Conservation (phyloP, 2,329 filamentous ascomycete species). For the Aspergillus thermomutatus region DNA sequence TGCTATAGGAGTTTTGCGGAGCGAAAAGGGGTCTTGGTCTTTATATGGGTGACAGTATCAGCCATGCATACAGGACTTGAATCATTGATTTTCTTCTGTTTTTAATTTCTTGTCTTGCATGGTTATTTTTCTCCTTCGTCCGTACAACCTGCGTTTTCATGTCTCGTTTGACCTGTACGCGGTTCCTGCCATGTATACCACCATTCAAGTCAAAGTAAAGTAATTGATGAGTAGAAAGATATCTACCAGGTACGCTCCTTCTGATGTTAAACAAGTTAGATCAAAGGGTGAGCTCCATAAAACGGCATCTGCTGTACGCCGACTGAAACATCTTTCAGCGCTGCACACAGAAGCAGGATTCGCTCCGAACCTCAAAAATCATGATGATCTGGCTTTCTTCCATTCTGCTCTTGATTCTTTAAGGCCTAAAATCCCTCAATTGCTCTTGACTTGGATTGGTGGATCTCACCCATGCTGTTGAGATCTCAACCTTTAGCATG, state of each 20-base stretch:
- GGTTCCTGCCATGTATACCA: slow-evolving; percentile 1
- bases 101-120: slow-evolving; percentile 17
- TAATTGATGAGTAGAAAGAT: neutral
- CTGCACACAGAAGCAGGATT: neutral
- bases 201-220: neutral
- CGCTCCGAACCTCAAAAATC: neutral
- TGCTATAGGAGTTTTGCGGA: slow-evolving; percentile 24
- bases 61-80: slow-evolving; percentile 28
- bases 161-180: neutral
- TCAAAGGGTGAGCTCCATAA: neutral
- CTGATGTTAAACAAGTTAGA: neutral
- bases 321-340: neutral
- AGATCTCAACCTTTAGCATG: neutral
- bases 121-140: slow-evolving; percentile 10
- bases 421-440: neutral
- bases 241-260: neutral
- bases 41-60: slow-evolving; percentile 17
- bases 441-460: neutral
- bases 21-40: slow-evolving; percentile 18
- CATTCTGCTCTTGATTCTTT: neutral
- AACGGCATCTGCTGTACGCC: neutral
- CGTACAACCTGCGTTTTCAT: slow-evolving; percentile 1
- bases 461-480: neutral
- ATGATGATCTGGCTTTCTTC: neutral
- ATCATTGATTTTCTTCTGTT: slow-evolving; percentile 17